Conservation (phyloP, 768 basidiomycete species). For the Dentipellis fragilis region DNA sequence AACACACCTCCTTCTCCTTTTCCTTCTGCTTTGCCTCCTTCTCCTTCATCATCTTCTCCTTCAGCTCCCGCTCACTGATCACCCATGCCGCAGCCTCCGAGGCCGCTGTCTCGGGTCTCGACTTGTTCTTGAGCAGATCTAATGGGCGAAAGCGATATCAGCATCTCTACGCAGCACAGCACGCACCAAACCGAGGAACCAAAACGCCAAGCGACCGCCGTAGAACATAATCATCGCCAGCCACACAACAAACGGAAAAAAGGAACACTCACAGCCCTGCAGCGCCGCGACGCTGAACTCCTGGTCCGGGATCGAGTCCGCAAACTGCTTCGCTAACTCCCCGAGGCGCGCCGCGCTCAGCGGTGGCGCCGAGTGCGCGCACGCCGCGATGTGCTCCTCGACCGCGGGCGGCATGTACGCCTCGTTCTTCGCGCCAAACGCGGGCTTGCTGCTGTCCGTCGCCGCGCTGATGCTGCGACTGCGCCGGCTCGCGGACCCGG, state of each 20-base stretch:
- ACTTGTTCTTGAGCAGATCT: slow-evolving; percentile 82
- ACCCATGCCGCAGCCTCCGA: slow-evolving; percentile 65
- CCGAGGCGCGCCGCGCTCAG: slow-evolving; percentile 56
- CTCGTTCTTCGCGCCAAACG: slow-evolving; percentile 18
- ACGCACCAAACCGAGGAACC: slow-evolving; percentile 12
- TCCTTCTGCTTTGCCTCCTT: slow-evolving; percentile 61
- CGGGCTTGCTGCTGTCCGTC: slow-evolving; percentile 2
- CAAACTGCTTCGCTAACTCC: slow-evolving; percentile 66
- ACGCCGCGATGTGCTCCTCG: slow-evolving; percentile 46
- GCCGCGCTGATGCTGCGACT: slow-evolving; percentile 4
- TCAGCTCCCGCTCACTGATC: slow-evolving; percentile 60
- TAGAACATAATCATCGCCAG: slow-evolving; percentile 9
- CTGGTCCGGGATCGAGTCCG: slow-evolving; percentile 72
- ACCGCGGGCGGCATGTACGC: slow-evolving; percentile 54
- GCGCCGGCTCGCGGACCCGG: slow-evolving; percentile 11
- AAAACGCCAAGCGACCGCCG: slow-evolving; percentile 5
- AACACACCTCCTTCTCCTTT: slow-evolving; percentile 54
- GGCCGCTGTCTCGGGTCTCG: slow-evolving; percentile 68
- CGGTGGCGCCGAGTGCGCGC: slow-evolving; percentile 54
- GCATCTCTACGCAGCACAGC: slow-evolving; percentile 15
- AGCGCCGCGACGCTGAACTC: slow-evolving; percentile 86
- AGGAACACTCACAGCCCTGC: slow-evolving; percentile 68
- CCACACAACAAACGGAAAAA: slow-evolving; percentile 9
- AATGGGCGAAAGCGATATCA: slow-evolving; percentile 8
- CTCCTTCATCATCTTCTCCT: slow-evolving; percentile 63